Percentiles rank a stretch among this genome's conserved stretches.
phyloP scores from a whole-genome alignment of 768 basidiomycete genomes.

The Leucocoprinus leucothites region DNA sequence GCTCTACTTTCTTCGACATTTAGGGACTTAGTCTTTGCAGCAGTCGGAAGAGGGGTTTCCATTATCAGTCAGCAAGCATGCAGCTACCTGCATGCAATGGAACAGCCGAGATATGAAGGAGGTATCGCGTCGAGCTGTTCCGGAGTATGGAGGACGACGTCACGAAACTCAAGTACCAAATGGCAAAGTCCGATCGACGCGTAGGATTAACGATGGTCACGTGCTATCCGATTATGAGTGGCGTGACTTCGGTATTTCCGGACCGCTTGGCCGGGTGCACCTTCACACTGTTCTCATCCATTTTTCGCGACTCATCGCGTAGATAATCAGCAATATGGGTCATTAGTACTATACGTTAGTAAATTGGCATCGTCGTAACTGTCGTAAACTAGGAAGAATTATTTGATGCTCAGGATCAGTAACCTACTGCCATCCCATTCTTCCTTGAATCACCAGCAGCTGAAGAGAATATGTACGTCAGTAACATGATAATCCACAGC shows the following conservation, averaged over 20 bases:
- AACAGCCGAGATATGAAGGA: background rate
- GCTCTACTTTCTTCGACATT: conserved; percentile 59
- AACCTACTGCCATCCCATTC: conserved; percentile 15
- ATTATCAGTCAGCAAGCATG: background rate
- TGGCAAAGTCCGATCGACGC: no score
- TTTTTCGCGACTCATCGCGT: no score
- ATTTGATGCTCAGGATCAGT: background rate
- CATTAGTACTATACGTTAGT: no score
- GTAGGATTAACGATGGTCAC: no score
- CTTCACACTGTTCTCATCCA: no score
- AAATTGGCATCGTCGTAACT: no score
- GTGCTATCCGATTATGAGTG: no score
- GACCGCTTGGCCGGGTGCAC: no score
- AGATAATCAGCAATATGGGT: no score
- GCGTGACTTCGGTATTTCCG: background rate
- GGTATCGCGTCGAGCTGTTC: background rate
- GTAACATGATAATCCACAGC: background rate
- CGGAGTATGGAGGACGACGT: background rate
- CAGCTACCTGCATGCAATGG: background rate
- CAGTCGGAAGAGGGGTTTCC: conserved; percentile 1
- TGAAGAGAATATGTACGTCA: background rate
- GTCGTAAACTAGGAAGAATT: no score
- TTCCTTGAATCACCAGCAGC: conserved; percentile 15
- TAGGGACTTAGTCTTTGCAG: background rate
- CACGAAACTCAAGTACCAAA: no score